phyloP scores from a whole-genome alignment of 805 yeast genomes.

The Tetrapisispora nanseiensis region DNA sequence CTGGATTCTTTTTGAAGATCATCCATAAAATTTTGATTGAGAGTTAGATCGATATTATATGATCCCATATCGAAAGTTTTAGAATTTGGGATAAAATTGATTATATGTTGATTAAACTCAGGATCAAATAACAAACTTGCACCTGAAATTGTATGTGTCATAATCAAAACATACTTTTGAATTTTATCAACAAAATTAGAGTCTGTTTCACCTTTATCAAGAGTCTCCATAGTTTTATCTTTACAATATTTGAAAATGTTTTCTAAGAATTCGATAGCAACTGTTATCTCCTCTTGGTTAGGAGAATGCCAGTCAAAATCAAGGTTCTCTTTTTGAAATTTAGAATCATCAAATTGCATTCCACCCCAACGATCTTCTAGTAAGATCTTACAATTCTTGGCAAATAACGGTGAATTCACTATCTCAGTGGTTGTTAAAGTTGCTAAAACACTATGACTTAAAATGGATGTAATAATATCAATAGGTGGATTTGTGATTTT shows the following conservation, averaged over 20 bases:
- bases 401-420: conserved; percentile 43
- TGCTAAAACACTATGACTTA: conserved; percentile 57
- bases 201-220: conserved; percentile 13
- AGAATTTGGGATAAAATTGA: background rate
- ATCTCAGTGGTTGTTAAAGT: conserved; percentile 52
- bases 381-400: conserved; percentile 33
- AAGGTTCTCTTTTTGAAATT: conserved; percentile 41
- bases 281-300: conserved; percentile 39
- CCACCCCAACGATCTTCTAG: conserved; percentile 62
- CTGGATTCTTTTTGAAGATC: background rate
- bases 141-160: conserved; percentile 58
- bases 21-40: background rate
- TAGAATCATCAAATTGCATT: conserved; percentile 44
- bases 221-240: conserved; percentile 32
- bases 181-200: conserved; percentile 36
- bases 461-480: conserved; percentile 45
- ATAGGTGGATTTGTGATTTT: conserved; percentile 41
- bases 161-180: conserved; percentile 43
- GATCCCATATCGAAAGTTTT: background rate
- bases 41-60: conserved; percentile 13
- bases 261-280: conserved; percentile 52
- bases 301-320: conserved; percentile 72
- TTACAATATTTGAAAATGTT: conserved; percentile 37
- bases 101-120: conserved; percentile 34
- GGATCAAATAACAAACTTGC: conserved; percentile 65